phyloP scores from a whole-genome alignment of 1,139 yeast genomes.

The Nakaseomyces kungkrabaensis region DNA sequence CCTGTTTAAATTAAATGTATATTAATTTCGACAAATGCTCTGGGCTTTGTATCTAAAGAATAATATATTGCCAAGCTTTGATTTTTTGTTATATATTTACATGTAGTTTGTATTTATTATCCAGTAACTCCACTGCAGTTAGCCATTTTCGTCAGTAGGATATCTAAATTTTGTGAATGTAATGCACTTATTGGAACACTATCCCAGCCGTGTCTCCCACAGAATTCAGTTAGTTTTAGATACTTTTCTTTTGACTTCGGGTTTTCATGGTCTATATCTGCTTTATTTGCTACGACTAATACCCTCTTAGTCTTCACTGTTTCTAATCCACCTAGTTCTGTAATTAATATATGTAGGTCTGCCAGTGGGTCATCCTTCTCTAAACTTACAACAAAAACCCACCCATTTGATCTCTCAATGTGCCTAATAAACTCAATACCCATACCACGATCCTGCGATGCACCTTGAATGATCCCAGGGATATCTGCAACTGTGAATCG shows the following conservation, averaged over 20 bases:
- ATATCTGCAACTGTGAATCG: constrained; percentile 94
- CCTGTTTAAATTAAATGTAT: no score
- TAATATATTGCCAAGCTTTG: no score
- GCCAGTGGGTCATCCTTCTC: constrained; percentile 51
- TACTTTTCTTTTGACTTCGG: constrained; percentile 37
- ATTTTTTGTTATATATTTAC: neutral
- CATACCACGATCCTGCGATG: constrained; percentile 77
- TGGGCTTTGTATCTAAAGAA: no score
- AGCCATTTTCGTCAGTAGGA: constrained; percentile 56
- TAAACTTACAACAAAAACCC: constrained; percentile 76
- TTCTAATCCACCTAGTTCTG: constrained; percentile 65
- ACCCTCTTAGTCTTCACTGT: constrained; percentile 40
- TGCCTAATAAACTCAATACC: constrained; percentile 89
- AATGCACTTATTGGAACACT: constrained; percentile 79
- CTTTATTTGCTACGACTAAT: constrained; percentile 82
- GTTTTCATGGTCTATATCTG: constrained; percentile 49
- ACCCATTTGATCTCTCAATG: constrained; percentile 81
- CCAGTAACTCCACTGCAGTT: constrained; percentile 12
- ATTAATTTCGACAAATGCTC: no score
- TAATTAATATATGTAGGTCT: constrained; percentile 51
- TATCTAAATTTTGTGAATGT: constrained; percentile 60
- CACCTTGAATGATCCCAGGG: constrained; percentile 90
- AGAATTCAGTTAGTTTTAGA: constrained; percentile 35
- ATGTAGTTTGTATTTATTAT: neutral
- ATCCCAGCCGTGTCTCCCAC: constrained; percentile 45